These are phyloP conservation scores for Oidium heveae DNA, from an alignment of 2,329 filamentous ascomycete species.

Conservation along the genomic window DNA sequence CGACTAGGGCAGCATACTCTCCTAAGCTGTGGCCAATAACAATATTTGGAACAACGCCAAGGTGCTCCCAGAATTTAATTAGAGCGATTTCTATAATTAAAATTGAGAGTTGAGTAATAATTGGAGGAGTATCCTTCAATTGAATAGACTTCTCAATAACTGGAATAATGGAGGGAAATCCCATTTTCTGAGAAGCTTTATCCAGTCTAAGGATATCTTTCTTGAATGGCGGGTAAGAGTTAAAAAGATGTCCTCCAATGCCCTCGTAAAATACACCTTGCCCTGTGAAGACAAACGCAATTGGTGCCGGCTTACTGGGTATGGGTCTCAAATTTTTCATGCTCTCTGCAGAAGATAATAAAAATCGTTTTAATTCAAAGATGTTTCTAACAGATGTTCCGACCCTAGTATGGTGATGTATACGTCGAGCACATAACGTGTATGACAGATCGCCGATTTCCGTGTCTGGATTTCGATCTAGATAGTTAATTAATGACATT, in stretches of 20 bases:
- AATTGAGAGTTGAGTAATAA: constrained; percentile 29
- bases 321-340: not conserved
- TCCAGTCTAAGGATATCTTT: constrained; percentile 8
- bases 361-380: constrained; percentile 21
- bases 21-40: constrained; percentile 40
- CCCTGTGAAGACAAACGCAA: constrained; percentile 15
- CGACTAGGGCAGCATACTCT: constrained; percentile 47
- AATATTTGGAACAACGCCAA: constrained; percentile 27
- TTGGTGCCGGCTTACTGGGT: constrained; percentile 5
- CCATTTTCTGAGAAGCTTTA: constrained; percentile 6
- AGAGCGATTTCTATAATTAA: constrained; percentile 29
- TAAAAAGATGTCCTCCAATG: constrained; percentile 9
- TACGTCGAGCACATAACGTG: constrained; percentile 20
- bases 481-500: constrained; percentile 7
- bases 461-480: constrained; percentile 8
- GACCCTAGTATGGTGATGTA: constrained; percentile 32
- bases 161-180: constrained; percentile 10
- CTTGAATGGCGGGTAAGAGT: constrained; percentile 16
- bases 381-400: constrained; percentile 20
- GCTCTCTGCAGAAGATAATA: constrained; percentile 12
- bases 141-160: not conserved
- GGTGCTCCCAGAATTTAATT: constrained; percentile 27
- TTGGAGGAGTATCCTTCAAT: constrained; percentile 16
- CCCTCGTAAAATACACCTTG: constrained; percentile 21
- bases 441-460: constrained; percentile 11